phyloP scores from a whole-genome alignment of 208 protist species.

The Trichomonas vaginalis region DNA sequence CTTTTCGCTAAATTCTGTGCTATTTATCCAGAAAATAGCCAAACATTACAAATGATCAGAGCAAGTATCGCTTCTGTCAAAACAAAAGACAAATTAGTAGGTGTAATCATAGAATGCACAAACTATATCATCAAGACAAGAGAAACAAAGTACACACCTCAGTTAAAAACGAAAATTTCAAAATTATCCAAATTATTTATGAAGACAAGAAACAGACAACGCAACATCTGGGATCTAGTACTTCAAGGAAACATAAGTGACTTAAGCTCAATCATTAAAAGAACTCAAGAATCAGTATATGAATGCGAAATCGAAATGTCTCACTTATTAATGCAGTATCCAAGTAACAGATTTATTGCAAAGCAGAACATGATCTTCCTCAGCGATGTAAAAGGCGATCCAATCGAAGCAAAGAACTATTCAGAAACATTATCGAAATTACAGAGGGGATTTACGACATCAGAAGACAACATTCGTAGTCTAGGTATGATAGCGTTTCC shows the following conservation, averaged over 20 bases:
- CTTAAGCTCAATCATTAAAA: neutral
- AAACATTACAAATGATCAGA: neutral
- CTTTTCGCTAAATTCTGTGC: neutral
- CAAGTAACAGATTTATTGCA: neutral
- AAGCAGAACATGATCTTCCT: neutral
- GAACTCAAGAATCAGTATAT: neutral
- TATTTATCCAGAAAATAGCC: neutral
- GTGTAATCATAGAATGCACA: neutral
- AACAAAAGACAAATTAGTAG: neutral
- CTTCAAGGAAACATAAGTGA: neutral
- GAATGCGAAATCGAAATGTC: neutral
- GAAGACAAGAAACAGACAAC: neutral
- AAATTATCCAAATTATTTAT: neutral
- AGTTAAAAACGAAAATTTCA: neutral
- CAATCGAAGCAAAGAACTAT: neutral
- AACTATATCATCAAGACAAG: neutral
- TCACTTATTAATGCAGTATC: neutral
- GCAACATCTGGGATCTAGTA: neutral
- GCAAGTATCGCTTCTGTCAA: neutral
- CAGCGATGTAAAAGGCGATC: neutral
- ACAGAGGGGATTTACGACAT: neutral
- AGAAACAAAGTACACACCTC: neutral
- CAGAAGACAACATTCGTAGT: neutral
- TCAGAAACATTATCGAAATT: neutral
- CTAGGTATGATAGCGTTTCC: neutral